Evolutionary conservation across 495 filamentous ascomycete genomes (phyloP).

Genomic region (Xylaria palmicola): DNA sequence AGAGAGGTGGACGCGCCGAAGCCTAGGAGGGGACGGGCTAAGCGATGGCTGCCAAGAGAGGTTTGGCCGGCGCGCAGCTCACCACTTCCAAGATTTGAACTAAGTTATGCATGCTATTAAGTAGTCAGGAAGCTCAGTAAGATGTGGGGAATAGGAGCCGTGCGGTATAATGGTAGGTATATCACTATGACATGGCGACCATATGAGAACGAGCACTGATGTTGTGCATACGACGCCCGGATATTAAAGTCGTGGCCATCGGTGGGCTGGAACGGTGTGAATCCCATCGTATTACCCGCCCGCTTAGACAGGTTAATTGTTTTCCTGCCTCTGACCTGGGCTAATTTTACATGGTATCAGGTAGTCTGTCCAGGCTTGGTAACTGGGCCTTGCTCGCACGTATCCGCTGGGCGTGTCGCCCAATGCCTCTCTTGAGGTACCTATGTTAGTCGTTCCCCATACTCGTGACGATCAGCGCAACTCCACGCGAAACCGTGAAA

Average conservation of each 20-base stretch:
- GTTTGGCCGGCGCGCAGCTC: not conserved
- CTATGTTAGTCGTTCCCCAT: not conserved
- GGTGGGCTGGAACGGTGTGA: conserved; percentile 26
- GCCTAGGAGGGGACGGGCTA: not conserved
- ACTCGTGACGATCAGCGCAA: not conserved
- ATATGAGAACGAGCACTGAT: conserved; percentile 18
- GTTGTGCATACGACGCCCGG: conserved; percentile 29
- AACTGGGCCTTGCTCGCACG: not conserved
- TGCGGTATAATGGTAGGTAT: not conserved
- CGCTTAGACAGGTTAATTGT: conserved; percentile 21
- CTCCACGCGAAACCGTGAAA: not conserved
- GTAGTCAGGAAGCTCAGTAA: no score
- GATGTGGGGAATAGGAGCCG: not conserved
- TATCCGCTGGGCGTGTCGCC: not conserved
- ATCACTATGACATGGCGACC: not conserved
- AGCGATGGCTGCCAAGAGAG: conserved; percentile 2
- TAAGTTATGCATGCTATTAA: conserved; percentile 1
- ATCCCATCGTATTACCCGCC: conserved; percentile 17
- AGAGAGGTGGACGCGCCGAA: not conserved
- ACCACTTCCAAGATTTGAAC: conserved; percentile 10
- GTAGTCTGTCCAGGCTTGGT: not conserved
- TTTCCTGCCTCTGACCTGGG: not conserved
- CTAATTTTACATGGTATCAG: not conserved
- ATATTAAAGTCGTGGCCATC: conserved; percentile 34
- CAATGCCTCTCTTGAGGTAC: not conserved